Percentiles rank a stretch among this genome's conserved stretches.
Evolutionary conservation across 805 yeast species (phyloP).

Genomic region (Pichia deserticola): DNA sequence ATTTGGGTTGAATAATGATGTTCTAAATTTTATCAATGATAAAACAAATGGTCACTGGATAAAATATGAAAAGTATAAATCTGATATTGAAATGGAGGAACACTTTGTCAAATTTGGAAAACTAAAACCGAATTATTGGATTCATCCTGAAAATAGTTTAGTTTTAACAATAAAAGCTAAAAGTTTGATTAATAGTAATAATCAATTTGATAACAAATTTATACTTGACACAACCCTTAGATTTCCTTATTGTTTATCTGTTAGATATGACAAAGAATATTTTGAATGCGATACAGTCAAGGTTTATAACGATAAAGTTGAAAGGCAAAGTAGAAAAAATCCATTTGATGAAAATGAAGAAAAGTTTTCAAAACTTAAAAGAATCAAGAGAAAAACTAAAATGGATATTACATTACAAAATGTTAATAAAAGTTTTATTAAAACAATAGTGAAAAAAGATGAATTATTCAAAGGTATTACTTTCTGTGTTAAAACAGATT

Average conservation of each 20-base stretch:
- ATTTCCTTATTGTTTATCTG: conserved; percentile 62
- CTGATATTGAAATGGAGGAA: conserved; percentile 1
- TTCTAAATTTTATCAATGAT: conserved; percentile 41
- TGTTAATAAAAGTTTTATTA: conserved; percentile 12
- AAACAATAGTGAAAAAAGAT: conserved; percentile 2
- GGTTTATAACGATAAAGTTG: conserved; percentile 35
- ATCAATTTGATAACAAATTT: conserved; percentile 38
- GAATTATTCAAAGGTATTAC: conserved; percentile 37
- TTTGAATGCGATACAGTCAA: conserved; percentile 45
- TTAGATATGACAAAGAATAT: conserved; percentile 65
- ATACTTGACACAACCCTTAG: conserved; percentile 65
- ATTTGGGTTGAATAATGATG: conserved; percentile 62
- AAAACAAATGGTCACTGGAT: conserved; percentile 58
- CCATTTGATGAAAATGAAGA: not conserved
- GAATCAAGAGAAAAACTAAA: conserved; percentile 15
- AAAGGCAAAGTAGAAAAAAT: conserved; percentile 16
- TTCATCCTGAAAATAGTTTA: conserved; percentile 66
- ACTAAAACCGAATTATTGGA: conserved; percentile 65
- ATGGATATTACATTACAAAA: conserved; percentile 11
- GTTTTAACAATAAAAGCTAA: conserved; percentile 82
- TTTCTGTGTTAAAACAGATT: conserved; percentile 52
- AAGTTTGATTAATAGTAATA: conserved; percentile 41
- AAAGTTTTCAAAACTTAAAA: not conserved
- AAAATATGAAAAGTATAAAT: not conserved
- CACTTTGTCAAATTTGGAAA: conserved; percentile 47